A percentile compares a stretch with the other conserved stretches of the same genome.
Evolutionary conservation across 2,329 filamentous ascomycete species (phyloP).

Genomic region (Emmonsiellopsis sp.): DNA sequence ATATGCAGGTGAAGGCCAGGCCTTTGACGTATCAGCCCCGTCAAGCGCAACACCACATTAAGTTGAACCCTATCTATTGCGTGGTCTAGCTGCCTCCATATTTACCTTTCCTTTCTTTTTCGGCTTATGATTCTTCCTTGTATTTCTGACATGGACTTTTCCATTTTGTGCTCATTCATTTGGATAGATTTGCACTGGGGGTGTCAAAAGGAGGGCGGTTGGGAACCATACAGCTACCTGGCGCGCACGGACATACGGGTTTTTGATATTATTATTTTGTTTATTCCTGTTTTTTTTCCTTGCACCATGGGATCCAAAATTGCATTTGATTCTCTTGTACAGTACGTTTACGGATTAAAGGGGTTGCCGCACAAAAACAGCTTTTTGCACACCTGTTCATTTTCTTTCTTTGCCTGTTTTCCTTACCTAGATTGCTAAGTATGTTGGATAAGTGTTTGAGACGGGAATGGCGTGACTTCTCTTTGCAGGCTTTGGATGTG

Average conservation of each 20-base stretch:
- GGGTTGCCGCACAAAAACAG: not conserved
- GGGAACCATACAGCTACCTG: not conserved
- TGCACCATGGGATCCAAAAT: not conserved
- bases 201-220: not conserved
- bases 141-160: not conserved
- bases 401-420: not conserved
- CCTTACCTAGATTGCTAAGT: too few relatives aligned
- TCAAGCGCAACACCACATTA: not conserved
- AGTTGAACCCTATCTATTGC: not conserved
- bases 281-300: not conserved
- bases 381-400: not conserved
- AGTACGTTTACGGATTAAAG: not conserved
- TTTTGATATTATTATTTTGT: not conserved
- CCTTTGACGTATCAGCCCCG: not conserved
- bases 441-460: too few relatives aligned
- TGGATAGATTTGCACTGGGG: conserved; percentile 1
- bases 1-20: not conserved
- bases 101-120: not conserved
- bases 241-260: not conserved
- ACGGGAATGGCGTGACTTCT: too few relatives aligned
- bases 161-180: not conserved
- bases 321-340: conserved; percentile 3
- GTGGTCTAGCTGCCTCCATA: not conserved
- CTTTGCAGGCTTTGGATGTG: too few relatives aligned
- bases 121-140: not conserved